Percentiles rank a stretch among this genome's conserved stretches.
Conservation (phyloP, 2,329 filamentous ascomycete genomes). For the Fusarium torulosum region DNA sequence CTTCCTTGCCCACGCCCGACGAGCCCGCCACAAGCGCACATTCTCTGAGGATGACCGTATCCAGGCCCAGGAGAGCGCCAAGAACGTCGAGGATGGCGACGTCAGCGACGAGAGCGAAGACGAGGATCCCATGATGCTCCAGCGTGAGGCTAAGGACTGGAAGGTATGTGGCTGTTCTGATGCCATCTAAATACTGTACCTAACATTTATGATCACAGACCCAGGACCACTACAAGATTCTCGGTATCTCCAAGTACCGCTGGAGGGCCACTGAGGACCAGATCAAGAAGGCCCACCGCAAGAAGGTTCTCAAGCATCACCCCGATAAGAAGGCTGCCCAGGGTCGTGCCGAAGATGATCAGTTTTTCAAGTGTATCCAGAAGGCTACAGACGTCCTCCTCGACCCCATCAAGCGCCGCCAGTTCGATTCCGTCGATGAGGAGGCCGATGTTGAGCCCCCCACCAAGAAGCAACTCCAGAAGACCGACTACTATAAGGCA, state of each 20-base stretch:
- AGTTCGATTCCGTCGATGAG: conserved; percentile 97
- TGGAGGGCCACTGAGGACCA: conserved; percentile 95
- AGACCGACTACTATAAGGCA: conserved; percentile 94
- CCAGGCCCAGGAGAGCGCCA: conserved; percentile 92
- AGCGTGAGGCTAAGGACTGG: conserved; percentile 98
- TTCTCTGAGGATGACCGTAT: conserved; percentile 99
- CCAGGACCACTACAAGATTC: conserved; percentile 98
- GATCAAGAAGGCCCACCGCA: conserved; percentile 98
- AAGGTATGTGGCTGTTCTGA: conserved; percentile 72
- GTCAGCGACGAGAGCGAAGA: conserved; percentile 92
- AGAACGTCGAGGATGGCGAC: conserved; percentile 94
- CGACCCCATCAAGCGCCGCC: conserved; percentile 90
- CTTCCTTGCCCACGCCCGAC: conserved; percentile 96
- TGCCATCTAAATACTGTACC: background rate
- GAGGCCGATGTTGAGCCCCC: conserved; percentile 92
- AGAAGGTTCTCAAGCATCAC: conserved; percentile 99
- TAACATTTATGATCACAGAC: conserved; percentile 61
- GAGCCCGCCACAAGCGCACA: conserved; percentile 95
- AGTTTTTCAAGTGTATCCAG: conserved; percentile 99
- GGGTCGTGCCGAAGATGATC: conserved; percentile 89
- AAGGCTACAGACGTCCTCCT: conserved; percentile 95
- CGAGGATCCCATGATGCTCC: conserved; percentile 92
- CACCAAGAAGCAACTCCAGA: conserved; percentile 87
- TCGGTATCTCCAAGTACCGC: conserved; percentile 92
- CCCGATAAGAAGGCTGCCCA: conserved; percentile 98